Evolutionary conservation across 2,329 filamentous ascomycete genomes (phyloP), one percentile per base, ranked within the genome.

Genomic region (Fusarium fujikuroi): DNA sequence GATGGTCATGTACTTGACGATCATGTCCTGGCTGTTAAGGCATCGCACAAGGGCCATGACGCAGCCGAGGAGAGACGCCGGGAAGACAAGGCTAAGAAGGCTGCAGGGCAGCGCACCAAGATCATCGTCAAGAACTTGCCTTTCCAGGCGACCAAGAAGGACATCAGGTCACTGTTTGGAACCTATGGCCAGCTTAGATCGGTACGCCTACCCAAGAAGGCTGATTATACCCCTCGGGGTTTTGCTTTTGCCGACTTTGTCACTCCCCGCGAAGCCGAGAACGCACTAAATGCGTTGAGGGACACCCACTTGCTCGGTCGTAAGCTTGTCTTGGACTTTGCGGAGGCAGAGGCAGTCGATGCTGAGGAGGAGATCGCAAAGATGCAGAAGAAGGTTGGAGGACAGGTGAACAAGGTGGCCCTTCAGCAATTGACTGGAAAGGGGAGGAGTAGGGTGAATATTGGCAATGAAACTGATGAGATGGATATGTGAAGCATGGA

Each of bases 211-310:
- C 96, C 96, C 60, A 95, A 97, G 86, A 98, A 98, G 83, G 95
- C 97, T 82, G 94, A 97, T 84, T 91, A 92, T 76, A 91, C 91
- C 60, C 91, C 95, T 78, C 92, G 95, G 83, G 96, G 96, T 66
- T 99, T 98, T 84, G 96, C 95, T 61, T 99, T 99, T 87, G 95
- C 95, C 52, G 95, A 98, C 80, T 99, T 98, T 83, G 91, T 95
- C 72, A 97, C 94, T 73, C 89, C 94, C 72, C 92, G 93, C 75
- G 96, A 99, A 85, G 96, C 96, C 70, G 86, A 89, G 80, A 97
- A 95, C 83, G 96, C 96, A 58, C 92, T 98, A 87, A 93, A 95
- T 77, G 93, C 96, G 60, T 87, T 99, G 76, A 92, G 92, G 81
- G 94, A 97, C 82, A 98, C 96, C 49, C 96, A 99, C 89, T 86